phyloP scores from a whole-genome alignment of 805 yeast species.

The Cyberlindnera meyerae region DNA sequence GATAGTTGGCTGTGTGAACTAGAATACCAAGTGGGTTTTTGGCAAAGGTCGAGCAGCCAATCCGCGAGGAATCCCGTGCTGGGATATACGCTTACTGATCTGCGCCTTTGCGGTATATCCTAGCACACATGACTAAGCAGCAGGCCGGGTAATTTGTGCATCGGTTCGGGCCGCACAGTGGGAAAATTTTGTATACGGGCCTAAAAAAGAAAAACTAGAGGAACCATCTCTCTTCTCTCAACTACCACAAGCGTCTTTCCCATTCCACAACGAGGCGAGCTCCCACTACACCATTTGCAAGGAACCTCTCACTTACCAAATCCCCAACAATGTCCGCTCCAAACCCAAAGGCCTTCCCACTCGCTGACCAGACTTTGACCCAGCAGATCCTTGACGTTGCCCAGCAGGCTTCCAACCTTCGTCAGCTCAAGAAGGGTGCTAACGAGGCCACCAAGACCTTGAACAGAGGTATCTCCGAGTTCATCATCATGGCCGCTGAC shows the following conservation, averaged over 20 bases:
- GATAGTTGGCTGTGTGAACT: too few species aligned
- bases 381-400: constrained; percentile 97
- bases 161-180: constrained; percentile 4
- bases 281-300: constrained; percentile 29
- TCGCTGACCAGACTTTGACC: constrained; percentile 91
- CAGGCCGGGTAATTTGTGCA: constrained; percentile 8
- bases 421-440: constrained; percentile 99
- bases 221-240: not conserved
- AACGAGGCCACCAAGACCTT: constrained; percentile 98
- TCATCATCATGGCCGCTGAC: constrained; percentile 99
- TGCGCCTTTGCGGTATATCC: constrained; percentile 7
- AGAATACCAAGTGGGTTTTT: too few species aligned
- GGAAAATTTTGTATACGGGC: constrained; percentile 3
- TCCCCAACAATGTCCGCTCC: constrained; percentile 63
- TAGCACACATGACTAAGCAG: not conserved
- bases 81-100: constrained; percentile 10
- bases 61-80: constrained; percentile 1
- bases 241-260: not conserved
- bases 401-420: constrained; percentile 95
- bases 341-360: constrained; percentile 98
- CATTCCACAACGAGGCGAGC: constrained; percentile 27
- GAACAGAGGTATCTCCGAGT: constrained; percentile 99
- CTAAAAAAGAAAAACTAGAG: not conserved
- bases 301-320: constrained; percentile 35
- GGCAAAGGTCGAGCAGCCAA: too few species aligned